These are phyloP conservation scores for Phallus indusiatus DNA, from an alignment of 768 basidiomycete species.

Conservation along the genomic window DNA sequence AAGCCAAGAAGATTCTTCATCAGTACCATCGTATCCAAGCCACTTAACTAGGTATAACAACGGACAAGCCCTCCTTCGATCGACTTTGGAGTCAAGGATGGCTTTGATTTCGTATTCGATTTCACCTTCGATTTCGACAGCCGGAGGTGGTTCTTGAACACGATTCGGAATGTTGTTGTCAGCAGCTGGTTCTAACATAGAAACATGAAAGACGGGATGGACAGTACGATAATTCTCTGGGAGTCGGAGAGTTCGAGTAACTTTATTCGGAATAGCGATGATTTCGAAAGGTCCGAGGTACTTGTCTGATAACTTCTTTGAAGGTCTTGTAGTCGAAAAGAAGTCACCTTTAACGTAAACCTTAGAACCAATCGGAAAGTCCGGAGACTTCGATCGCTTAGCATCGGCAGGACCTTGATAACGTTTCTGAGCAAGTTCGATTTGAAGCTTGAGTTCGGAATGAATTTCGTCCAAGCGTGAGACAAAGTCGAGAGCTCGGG, in stretches of 20 bases:
- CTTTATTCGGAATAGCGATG: background rate
- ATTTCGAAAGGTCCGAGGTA: background rate
- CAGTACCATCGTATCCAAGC: background rate
- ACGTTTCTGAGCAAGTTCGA: background rate
- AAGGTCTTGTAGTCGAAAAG: background rate
- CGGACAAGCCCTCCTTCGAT: background rate
- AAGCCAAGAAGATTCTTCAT: background rate
- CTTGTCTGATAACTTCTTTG: background rate
- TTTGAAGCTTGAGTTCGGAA: background rate
- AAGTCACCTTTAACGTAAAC: background rate
- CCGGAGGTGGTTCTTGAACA: conserved; percentile 5
- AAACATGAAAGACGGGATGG: too few relatives aligned
- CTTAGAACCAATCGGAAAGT: background rate
- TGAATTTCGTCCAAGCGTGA: background rate
- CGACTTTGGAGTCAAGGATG: conserved; percentile 12
- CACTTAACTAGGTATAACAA: background rate
- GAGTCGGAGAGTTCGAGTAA: background rate
- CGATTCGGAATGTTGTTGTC: background rate
- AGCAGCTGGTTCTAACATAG: too few relatives aligned
- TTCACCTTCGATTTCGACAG: conserved; percentile 10
- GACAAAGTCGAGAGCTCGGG: background rate
- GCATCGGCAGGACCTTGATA: background rate
- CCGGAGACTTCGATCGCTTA: background rate
- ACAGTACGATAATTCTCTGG: background rate
- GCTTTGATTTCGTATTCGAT: conserved; percentile 11